Conservation (phyloP, 2,329 filamentous ascomycete genomes). For the Cercospora zeae-maydis region DNA sequence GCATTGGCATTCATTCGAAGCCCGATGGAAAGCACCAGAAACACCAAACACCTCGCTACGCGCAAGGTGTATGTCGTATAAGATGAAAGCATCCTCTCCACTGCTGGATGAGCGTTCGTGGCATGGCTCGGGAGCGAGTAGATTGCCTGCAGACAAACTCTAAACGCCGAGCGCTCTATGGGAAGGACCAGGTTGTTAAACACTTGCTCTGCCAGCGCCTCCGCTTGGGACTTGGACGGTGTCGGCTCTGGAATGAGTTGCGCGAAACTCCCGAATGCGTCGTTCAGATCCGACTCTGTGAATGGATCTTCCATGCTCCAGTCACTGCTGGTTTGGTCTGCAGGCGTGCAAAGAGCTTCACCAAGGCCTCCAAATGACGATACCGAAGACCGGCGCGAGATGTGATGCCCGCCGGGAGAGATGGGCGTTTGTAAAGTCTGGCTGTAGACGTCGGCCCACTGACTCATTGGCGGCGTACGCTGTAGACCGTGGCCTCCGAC, state of each 20-base stretch:
- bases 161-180: conserved; percentile 17
- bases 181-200: conserved; percentile 5
- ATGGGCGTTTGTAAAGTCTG: conserved; percentile 15
- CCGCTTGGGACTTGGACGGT: conserved; percentile 8
- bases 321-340: conserved; percentile 1
- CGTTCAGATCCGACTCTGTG: neutral
- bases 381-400: conserved; percentile 18
- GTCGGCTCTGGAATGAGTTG: neutral
- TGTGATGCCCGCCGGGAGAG: conserved; percentile 8
- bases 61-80: conserved; percentile 16
- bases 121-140: conserved; percentile 2
- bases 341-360: conserved; percentile 12
- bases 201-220: conserved; percentile 9
- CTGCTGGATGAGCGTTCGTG: neutral
- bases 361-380: conserved; percentile 18
- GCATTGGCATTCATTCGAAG: conserved; percentile 1
- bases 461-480: conserved; percentile 16
- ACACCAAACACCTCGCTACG: conserved; percentile 15
- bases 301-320: conserved; percentile 13
- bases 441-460: conserved; percentile 17
- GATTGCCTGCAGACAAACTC: conserved; percentile 18
- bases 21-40: conserved; percentile 15
- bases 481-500: neutral
- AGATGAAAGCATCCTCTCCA: conserved; percentile 7
- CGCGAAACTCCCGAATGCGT: neutral